phyloP scores from a whole-genome alignment of 164 flowering plant genomes.

The Protea cynaroides region DNA sequence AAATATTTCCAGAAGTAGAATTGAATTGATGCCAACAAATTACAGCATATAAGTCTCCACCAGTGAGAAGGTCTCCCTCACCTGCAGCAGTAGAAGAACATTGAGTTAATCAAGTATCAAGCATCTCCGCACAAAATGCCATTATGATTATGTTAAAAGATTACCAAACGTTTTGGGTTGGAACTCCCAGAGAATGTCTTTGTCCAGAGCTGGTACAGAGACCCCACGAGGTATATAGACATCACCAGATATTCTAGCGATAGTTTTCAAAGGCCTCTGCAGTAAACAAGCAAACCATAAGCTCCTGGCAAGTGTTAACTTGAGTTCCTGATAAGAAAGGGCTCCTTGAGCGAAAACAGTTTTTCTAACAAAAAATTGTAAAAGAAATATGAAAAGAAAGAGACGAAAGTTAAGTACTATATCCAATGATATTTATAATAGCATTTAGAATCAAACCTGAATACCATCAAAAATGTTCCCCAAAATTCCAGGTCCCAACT shows the following conservation, averaged over 20 bases:
- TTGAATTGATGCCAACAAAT: slow-evolving; percentile 16
- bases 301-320: neutral
- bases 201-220: slow-evolving; percentile 96
- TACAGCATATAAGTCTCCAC: slow-evolving; percentile 98
- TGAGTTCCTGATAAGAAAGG: neutral
- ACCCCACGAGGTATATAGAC: slow-evolving; percentile 99
- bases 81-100: slow-evolving; percentile 40
- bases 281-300: slow-evolving; percentile 5
- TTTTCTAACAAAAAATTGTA: neutral
- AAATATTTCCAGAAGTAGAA: neutral
- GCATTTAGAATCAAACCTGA: slow-evolving; percentile 53
- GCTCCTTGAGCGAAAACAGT: neutral
- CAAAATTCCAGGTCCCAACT: slow-evolving; percentile 96
- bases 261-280: slow-evolving; percentile 96
- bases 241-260: slow-evolving; percentile 91
- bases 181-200: slow-evolving; percentile 93
- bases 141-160: neutral
- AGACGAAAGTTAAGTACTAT: neutral
- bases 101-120: neutral
- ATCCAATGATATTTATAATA: neutral
- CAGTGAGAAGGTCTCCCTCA: slow-evolving; percentile 91
- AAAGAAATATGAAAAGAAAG: neutral
- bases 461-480: slow-evolving; percentile 99
- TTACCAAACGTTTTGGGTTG: slow-evolving; percentile 88
- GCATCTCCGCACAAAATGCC: neutral